phyloP scores from a whole-genome alignment of 441 rosid species.

The Aquilaria agallochum region DNA sequence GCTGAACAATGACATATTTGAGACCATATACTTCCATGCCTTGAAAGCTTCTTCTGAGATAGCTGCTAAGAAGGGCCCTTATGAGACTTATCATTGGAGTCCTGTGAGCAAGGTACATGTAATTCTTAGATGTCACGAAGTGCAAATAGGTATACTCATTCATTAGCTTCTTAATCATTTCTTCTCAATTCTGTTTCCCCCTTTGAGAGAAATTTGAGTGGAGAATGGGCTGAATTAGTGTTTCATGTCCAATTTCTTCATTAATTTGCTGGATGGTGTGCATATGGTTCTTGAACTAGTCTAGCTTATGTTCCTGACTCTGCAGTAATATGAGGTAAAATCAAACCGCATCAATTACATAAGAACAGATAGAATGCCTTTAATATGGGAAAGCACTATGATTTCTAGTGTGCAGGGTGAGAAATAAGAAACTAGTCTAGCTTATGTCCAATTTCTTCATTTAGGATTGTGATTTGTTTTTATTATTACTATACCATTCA shows the following conservation, averaged over 20 bases:
- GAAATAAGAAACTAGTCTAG: no score
- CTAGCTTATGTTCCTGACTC: no score
- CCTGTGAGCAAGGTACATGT: slow-evolving; percentile 70
- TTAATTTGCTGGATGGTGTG: neutral
- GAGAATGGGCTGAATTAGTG: neutral
- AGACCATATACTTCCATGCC: slow-evolving; percentile 71
- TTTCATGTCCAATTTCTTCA: neutral
- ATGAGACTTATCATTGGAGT: slow-evolving; percentile 63
- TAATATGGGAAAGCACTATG: no score
- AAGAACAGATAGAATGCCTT: neutral
- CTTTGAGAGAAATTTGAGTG: neutral
- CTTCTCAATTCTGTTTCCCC: neutral
- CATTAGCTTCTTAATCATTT: slow-evolving; percentile 1
- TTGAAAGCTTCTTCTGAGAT: slow-evolving; percentile 60
- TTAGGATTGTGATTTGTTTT: neutral
- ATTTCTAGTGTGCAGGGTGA: no score
- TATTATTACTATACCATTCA: neutral
- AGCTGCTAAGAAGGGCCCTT: slow-evolving; percentile 60
- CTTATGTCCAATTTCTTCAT: slow-evolving; percentile 80
- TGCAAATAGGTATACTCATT: neutral
- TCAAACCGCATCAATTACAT: neutral
- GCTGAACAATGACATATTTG: slow-evolving; percentile 80
- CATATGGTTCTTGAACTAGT: no score
- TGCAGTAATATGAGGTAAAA: no score
- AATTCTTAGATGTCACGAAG: neutral